Percentiles rank a stretch among this genome's conserved stretches.
Evolutionary conservation across 441 rosid species (phyloP).

Genomic region (Metrosideros polymorpha): DNA sequence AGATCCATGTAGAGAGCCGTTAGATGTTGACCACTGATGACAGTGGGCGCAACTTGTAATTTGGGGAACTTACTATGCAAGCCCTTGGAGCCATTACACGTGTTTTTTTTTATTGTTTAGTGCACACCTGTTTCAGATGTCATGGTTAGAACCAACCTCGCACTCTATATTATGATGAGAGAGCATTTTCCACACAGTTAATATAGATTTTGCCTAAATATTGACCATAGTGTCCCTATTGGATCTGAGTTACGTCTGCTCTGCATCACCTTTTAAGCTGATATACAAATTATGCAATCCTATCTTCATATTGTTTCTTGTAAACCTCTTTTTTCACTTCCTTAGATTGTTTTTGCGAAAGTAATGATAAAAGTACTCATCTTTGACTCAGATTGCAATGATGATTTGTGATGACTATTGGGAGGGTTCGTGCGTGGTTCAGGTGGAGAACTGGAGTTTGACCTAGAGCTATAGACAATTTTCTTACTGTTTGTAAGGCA

Average conservation of each 20-base stretch:
- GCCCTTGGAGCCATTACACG: not conserved
- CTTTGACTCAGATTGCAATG: constrained; percentile 89
- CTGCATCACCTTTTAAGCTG: not conserved
- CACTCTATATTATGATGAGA: not conserved
- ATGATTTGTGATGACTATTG: constrained; percentile 85
- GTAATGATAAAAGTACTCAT: constrained; percentile 29
- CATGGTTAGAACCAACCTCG: not conserved
- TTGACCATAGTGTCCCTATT: not conserved
- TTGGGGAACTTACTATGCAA: not conserved
- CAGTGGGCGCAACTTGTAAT: not conserved
- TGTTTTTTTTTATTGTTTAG: not conserved
- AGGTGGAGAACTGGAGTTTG: constrained; percentile 48
- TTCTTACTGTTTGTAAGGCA: constrained; percentile 2
- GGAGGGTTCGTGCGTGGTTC: constrained; percentile 40
- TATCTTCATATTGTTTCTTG: not conserved
- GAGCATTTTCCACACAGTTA: not conserved
- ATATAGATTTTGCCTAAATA: not conserved
- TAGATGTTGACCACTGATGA: not conserved
- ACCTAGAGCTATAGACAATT: constrained; percentile 15
- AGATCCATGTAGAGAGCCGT: not conserved
- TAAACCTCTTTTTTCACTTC: not conserved
- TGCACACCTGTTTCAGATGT: not conserved
- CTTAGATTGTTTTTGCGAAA: constrained; percentile 4
- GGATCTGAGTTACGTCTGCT: not conserved
- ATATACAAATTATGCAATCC: not conserved